Evolutionary conservation across 139 green algal genomes (phyloP), one percentile per base, ranked within the genome.

Genomic region (Volvox africanus): DNA sequence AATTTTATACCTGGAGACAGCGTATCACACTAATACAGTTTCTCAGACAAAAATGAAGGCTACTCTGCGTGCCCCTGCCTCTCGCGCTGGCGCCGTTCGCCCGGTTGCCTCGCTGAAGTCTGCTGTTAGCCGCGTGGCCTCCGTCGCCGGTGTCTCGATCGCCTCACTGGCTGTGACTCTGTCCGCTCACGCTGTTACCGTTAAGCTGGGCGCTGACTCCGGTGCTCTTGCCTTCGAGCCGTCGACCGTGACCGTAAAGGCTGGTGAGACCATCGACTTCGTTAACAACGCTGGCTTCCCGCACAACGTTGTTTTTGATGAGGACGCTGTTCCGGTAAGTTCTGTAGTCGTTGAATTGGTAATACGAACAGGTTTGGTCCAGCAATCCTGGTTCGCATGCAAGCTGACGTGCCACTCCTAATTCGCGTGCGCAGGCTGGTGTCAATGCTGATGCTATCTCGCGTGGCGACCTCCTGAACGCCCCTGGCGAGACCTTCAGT

Each of bases 261-360:
- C 95, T 30, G 97, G 97, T 92, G 97, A 99, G 92, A 93, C 89
- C 77, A 90, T 99, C 71, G 97, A 92, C 91, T 99, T 95, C 79
- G 88, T 93, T 16, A 98, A 98, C 96, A 98, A 98, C 94, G 96
- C 96, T 76, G 95, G 95, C 82, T 95, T 97, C 94, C 95, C 94
- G 91, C 97, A 97, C 96, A 98, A 97, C 94, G 89, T 99, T 87
- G 96, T 99, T 71, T 99, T 99, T 94, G 97, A 99, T 93, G 97
- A 99, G 97, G 97, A 99, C 76, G 95, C 92, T 32, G 93, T 98
- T 82, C 97, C 97, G 44, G 96, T 97, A 71, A 94, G 96, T 93
- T 26, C 71, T 81, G 50, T 36, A n/a, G n/a, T n/a, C n/a, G n/a
- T n/a, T n/a, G n/a, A n/a, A n/a, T n/a, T n/a, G n/a, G n/a, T n/a